phyloP scores from a whole-genome alignment of 345 rosid genomes.

The Syzygium grande region DNA sequence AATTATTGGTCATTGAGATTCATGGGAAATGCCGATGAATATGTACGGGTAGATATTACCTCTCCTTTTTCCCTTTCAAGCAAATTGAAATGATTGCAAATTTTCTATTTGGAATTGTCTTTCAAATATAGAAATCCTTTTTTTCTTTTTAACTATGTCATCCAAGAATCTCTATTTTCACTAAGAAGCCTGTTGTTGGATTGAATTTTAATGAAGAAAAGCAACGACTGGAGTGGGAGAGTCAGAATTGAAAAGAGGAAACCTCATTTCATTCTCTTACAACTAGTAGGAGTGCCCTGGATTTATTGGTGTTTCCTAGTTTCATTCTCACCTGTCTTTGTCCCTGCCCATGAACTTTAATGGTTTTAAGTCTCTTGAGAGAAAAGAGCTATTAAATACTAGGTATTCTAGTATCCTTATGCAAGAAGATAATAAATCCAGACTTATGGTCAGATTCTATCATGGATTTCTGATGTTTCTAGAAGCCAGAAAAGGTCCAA shows the following conservation, averaged over 20 bases:
- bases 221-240: not conserved
- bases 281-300: not conserved
- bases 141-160: not conserved
- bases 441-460: not conserved
- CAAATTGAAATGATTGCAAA: not conserved
- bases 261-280: not conserved
- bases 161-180: not conserved
- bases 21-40: not conserved
- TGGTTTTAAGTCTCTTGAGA: not conserved
- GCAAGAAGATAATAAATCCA: not conserved
- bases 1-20: not conserved
- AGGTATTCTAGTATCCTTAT: not conserved
- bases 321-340: not conserved
- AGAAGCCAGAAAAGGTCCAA: not conserved
- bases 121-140: not conserved
- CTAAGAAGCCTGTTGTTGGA: not conserved
- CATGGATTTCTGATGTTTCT: not conserved
- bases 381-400: not conserved
- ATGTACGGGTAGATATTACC: not conserved
- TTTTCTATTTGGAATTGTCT: not conserved
- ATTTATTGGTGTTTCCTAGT: not conserved
- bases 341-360: not conserved
- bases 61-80: not conserved
- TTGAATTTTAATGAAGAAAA: not conserved
- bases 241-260: not conserved